Evolutionary conservation across 208 protist genomes (phyloP).

Genomic region (Wallacemonas sp.): DNA sequence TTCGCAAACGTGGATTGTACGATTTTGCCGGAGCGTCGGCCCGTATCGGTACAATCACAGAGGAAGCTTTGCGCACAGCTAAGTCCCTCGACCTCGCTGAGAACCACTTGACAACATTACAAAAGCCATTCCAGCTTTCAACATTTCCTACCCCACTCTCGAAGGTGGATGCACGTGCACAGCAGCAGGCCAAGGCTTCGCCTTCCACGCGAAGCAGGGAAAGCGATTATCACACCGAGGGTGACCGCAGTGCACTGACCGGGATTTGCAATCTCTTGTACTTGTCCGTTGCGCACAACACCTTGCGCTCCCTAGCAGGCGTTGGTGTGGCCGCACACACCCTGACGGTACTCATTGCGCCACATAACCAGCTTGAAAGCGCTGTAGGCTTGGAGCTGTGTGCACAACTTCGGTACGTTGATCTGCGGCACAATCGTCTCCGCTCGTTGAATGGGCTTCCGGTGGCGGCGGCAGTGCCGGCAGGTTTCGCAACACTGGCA

Average conservation of each 20-base stretch:
- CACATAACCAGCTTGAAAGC: slow-evolving; percentile 30
- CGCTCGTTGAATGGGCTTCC: slow-evolving; percentile 28
- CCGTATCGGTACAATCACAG: slow-evolving; percentile 22
- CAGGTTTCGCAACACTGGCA: neutral
- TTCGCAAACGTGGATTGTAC: slow-evolving; percentile 6
- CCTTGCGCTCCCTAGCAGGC: slow-evolving; percentile 22
- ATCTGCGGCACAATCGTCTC: slow-evolving; percentile 34
- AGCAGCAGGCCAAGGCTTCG: neutral
- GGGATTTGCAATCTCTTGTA: slow-evolving; percentile 15
- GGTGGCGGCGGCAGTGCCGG: neutral
- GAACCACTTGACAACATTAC: slow-evolving; percentile 27
- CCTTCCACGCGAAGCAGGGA: neutral
- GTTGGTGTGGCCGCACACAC: slow-evolving; percentile 21
- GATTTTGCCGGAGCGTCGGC: neutral
- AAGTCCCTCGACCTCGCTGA: slow-evolving; percentile 27
- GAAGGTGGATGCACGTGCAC: slow-evolving; percentile 1
- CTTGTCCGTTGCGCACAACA: slow-evolving; percentile 27
- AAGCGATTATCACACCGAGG: too few species aligned
- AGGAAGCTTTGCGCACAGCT: slow-evolving; percentile 4
- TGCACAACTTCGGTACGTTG: slow-evolving; percentile 24
- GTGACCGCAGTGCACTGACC: slow-evolving; percentile 18
- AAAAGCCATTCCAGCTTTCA: slow-evolving; percentile 20
- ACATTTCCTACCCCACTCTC: slow-evolving; percentile 10
- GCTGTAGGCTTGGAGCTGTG: slow-evolving; percentile 31
- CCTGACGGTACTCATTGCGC: slow-evolving; percentile 31